phyloP scores from a whole-genome alignment of 305 asterid species.

The Solanum aculeatissimum region DNA sequence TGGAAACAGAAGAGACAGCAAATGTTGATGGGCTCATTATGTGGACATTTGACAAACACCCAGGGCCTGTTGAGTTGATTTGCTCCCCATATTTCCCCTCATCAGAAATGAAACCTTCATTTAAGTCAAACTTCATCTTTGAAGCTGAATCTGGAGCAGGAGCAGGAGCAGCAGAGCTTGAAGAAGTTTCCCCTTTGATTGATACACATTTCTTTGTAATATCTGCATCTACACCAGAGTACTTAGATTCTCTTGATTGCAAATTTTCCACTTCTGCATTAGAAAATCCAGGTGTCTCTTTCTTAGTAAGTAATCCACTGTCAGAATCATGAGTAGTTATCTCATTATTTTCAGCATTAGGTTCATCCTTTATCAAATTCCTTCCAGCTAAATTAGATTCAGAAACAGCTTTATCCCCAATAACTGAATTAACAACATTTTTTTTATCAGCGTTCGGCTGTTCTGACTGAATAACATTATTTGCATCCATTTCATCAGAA shows the following conservation, averaged over 20 bases:
- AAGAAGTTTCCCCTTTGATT: slow-evolving; percentile 13
- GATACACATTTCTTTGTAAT: slow-evolving; percentile 7
- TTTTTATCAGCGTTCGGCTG: neutral
- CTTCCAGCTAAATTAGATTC: neutral
- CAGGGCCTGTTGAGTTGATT: slow-evolving; percentile 3
- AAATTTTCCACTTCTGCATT: slow-evolving; percentile 9
- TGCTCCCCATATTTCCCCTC: slow-evolving; percentile 35
- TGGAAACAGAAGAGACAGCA: slow-evolving; percentile 18
- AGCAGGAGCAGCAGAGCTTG: slow-evolving; percentile 12
- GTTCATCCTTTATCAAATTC: slow-evolving; percentile 3
- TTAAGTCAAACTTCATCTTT: slow-evolving; percentile 38
- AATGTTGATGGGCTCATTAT: slow-evolving; percentile 14
- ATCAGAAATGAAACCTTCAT: slow-evolving; percentile 35
- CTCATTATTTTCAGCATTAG: slow-evolving; percentile 15
- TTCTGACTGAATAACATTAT: slow-evolving; percentile 3
- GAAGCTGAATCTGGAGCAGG: slow-evolving; percentile 13
- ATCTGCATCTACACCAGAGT: slow-evolving; percentile 12
- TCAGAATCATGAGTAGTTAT: neutral
- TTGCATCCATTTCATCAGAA: neutral
- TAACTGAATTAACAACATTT: neutral
- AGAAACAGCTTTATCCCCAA: slow-evolving; percentile 3
- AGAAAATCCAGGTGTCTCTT: slow-evolving; percentile 8
- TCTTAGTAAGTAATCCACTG: slow-evolving; percentile 2
- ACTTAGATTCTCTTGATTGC: slow-evolving; percentile 12
- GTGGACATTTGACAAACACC: slow-evolving; percentile 12